Evolutionary conservation across 345 rosid species (phyloP), one percentile per base, ranked within the genome.

Genomic region (Ceriops zippeliana): DNA sequence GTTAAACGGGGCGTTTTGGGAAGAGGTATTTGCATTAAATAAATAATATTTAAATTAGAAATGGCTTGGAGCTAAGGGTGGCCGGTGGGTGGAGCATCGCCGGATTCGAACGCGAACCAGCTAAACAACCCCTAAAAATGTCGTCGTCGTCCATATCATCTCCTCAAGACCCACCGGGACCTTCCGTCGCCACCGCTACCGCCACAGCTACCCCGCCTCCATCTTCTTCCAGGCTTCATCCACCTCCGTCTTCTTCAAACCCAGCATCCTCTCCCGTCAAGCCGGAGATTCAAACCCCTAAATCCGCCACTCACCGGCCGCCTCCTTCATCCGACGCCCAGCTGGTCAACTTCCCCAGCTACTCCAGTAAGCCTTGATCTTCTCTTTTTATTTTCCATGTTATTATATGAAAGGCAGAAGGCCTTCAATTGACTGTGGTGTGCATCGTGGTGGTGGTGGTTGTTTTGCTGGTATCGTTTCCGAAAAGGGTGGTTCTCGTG

Each of bases 401-500:
- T n/a, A 49, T 28, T 16, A 26, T 10, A 26, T 51, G 7, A 26
- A 1, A 5, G 30, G 15, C 49, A 28, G 46, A 7, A n/a, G n/a
- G 6, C 5, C 21, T 34, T 6, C 42, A 57, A 3, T 62, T 11
- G n/a, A 19, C 1, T 42, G 59, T 47, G 32, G 59, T 47, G 32
- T 38, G 13, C 3, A 8, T 5, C 3, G 37, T 34, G 8, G 10
- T 35, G 42, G 47, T 13, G 47, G 4, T 42, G 47, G 47, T 42
- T 54, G 28, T 17, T 34, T 72, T 65, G 8, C 63, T 49, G 4
- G 3, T 67, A 61, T 21, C 28, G 56, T 68, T 38, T 8, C 46
- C 3, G 46, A 38, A 38, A 38, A 92, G 98, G 93, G 46, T 92
- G 98, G 98, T 92, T 92, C 65, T 90, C 98, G 2, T 87, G 80